A percentile compares a stretch with the other conserved stretches of the same genome.
These are phyloP conservation scores for Heliamphora exappendiculata DNA, from an alignment of 148 eudicot genomes.

Conservation along the genomic window DNA sequence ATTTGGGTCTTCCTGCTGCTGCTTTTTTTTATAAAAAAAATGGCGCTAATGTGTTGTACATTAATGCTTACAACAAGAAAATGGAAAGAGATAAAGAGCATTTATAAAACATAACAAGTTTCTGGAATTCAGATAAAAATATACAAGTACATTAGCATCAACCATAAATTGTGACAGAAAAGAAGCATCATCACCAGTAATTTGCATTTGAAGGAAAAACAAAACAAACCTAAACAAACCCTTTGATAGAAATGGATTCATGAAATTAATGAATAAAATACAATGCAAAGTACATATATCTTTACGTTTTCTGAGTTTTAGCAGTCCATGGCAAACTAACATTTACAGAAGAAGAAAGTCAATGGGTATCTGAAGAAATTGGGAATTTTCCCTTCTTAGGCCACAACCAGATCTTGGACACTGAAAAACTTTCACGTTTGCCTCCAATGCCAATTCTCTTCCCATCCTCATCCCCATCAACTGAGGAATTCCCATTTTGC, in stretches of 20 bases:
- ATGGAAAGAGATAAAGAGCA: neutral
- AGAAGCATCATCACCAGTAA: neutral
- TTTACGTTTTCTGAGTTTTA: slow-evolving; percentile 19
- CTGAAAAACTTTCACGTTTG: slow-evolving; percentile 84
- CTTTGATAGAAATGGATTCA: neutral
- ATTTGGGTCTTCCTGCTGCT: too few species aligned
- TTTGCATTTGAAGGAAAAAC: neutral
- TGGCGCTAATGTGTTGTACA: too few species aligned
- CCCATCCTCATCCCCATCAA: slow-evolving; percentile 44
- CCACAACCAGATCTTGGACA: slow-evolving; percentile 96
- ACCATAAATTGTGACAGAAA: neutral
- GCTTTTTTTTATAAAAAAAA: too few species aligned
- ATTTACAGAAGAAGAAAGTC: slow-evolving; percentile 33
- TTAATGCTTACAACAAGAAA: too few species aligned
- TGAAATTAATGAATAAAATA: neutral
- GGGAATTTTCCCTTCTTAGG: slow-evolving; percentile 66
- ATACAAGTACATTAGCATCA: neutral
- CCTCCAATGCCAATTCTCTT: slow-evolving; percentile 52
- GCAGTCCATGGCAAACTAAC: slow-evolving; percentile 48
- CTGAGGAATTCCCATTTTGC: slow-evolving; percentile 31
- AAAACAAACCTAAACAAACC: slow-evolving; percentile 5
- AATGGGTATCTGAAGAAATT: slow-evolving; percentile 30
- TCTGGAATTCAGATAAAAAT: neutral
- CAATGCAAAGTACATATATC: neutral
- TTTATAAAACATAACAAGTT: neutral